phyloP scores from a whole-genome alignment of 2,329 filamentous ascomycete genomes.

The Coniosporium tulheliwenetii region DNA sequence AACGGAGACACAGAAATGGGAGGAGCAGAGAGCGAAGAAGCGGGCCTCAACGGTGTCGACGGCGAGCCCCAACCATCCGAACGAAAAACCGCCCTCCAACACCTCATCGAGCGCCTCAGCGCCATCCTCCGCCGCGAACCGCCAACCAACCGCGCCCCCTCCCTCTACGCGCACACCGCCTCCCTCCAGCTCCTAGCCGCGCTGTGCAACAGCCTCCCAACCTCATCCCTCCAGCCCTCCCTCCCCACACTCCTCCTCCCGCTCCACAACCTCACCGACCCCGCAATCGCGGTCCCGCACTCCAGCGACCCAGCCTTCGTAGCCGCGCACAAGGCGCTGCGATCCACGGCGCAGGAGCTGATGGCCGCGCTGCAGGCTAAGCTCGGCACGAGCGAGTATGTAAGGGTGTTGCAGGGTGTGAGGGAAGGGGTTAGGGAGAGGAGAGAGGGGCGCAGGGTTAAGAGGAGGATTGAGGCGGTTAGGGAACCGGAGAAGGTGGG shows the following conservation, averaged over 20 bases:
- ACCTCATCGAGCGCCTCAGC: conserved; percentile 65
- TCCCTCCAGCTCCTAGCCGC: conserved; percentile 60
- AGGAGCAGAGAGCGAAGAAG: conserved; percentile 20
- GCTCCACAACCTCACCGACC: conserved; percentile 72
- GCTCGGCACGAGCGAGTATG: conserved; percentile 65
- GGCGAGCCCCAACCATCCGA: conserved; percentile 2
- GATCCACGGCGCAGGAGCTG: conserved; percentile 56
- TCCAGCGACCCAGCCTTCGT: conserved; percentile 49
- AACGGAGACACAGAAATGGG: conserved; percentile 16
- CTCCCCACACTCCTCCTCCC: conserved; percentile 50
- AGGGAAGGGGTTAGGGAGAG: conserved; percentile 56
- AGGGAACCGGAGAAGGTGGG: conserved; percentile 65
- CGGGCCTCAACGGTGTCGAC: conserved; percentile 3
- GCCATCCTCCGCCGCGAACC: conserved; percentile 63
- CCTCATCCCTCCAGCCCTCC: conserved; percentile 41
- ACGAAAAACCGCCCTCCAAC: conserved; percentile 42
- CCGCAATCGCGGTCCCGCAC: conserved; percentile 38
- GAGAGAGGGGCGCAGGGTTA: conserved; percentile 59
- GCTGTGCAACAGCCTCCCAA: conserved; percentile 46
- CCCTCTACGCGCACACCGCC: conserved; percentile 58
- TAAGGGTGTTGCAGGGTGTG: conserved; percentile 56
- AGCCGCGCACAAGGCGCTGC: conserved; percentile 52
- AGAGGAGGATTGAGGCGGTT: conserved; percentile 81
- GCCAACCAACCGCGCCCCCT: conserved; percentile 38
- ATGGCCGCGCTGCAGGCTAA: conserved; percentile 75